A percentile compares a stretch with the other conserved stretches of the same genome.
Evolutionary conservation across 805 yeast genomes (phyloP).

Genomic region (Candida ovalis): DNA sequence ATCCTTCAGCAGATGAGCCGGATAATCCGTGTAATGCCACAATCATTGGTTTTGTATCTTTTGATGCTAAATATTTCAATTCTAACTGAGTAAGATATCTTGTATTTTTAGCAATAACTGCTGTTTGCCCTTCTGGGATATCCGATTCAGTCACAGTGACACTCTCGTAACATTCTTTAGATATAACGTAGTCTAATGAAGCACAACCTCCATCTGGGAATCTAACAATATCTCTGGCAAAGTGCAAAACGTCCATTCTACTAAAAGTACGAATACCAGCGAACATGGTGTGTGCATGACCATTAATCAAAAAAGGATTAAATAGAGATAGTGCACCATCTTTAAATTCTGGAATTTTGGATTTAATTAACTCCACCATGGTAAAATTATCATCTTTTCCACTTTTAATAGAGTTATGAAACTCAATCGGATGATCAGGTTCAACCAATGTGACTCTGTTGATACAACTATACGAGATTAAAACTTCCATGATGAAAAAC

Average conservation of each 20-base stretch:
- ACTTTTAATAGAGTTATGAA: not conserved
- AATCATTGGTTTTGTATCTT: constrained; percentile 50
- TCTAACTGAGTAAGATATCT: constrained; percentile 50
- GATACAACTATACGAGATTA: constrained; percentile 7
- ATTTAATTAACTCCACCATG: constrained; percentile 17
- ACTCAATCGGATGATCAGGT: constrained; percentile 10
- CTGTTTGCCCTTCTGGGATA: constrained; percentile 35
- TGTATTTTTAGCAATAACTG: constrained; percentile 45
- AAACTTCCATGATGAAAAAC: not conserved
- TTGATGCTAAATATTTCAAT: constrained; percentile 27
- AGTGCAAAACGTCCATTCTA: constrained; percentile 53
- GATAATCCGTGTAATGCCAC: constrained; percentile 73
- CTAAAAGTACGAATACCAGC: constrained; percentile 54
- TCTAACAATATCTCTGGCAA: constrained; percentile 64
- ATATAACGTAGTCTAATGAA: constrained; percentile 69
- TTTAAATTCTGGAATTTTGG: constrained; percentile 39
- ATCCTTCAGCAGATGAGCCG: constrained; percentile 82
- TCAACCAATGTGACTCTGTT: constrained; percentile 8
- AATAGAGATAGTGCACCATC: constrained; percentile 49
- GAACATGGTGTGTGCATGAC: constrained; percentile 74
- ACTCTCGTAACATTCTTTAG: constrained; percentile 27
- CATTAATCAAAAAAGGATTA: constrained; percentile 64
- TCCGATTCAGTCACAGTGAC: constrained; percentile 21
- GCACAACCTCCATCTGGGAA: constrained; percentile 67
- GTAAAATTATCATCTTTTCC: not conserved